Conservation (phyloP, 345 rosid genomes). For the Sisymbrium altissimum region DNA sequence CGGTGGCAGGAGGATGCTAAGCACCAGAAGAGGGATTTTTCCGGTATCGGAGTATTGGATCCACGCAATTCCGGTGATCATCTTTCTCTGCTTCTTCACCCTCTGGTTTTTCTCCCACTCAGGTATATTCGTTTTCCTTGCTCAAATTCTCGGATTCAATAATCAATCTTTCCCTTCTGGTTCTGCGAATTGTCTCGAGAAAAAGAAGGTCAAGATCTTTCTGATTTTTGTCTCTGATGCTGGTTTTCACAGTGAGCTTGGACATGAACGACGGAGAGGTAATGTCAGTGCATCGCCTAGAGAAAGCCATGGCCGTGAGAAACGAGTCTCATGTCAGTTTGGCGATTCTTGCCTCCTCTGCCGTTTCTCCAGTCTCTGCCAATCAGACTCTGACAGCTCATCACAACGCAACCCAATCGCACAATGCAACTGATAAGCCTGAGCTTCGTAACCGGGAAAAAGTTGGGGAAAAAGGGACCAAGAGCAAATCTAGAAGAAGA, state of each 20-base stretch:
- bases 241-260: constrained; percentile 21
- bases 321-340: constrained; percentile 34
- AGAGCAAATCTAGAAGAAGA: not conserved
- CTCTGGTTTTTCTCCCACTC: constrained; percentile 66
- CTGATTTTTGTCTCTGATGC: not conserved
- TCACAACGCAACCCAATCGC: not conserved
- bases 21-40: constrained; percentile 13
- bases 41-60: constrained; percentile 37
- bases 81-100: constrained; percentile 49
- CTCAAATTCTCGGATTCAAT: not conserved
- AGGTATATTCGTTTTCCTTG: constrained; percentile 24
- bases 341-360: constrained; percentile 31
- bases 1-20: constrained; percentile 26
- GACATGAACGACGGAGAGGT: constrained; percentile 34
- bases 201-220: not conserved
- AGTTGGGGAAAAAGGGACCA: not conserved
- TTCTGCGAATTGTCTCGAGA: constrained; percentile 1
- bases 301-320: constrained; percentile 23
- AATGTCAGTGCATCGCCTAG: constrained; percentile 23
- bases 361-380: constrained; percentile 21
- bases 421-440: not conserved
- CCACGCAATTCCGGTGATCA: constrained; percentile 49
- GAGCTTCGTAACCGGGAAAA: not conserved
- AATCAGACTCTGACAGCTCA: constrained; percentile 22
- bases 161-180: not conserved